Conservation (phyloP, 768 basidiomycete species). For the Panaeolus cyanescens region DNA sequence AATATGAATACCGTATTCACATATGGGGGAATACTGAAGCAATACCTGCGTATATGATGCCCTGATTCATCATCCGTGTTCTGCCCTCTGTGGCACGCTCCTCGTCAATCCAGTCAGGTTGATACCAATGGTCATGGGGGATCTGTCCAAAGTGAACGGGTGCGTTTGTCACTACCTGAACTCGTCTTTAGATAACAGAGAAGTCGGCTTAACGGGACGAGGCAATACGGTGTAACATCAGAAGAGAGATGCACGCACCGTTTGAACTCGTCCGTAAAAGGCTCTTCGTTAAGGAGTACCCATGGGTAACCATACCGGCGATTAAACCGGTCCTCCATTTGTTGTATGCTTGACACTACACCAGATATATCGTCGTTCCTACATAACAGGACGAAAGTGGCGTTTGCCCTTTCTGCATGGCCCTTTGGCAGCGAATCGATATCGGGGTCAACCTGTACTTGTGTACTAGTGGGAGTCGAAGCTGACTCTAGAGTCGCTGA, state of each 20-base stretch:
- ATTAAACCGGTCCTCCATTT: conserved; percentile 87
- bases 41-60: conserved; percentile 62
- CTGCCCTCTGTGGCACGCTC: conserved; percentile 59
- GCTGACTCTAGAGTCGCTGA: not conserved
- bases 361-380: conserved; percentile 55
- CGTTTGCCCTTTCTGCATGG: conserved; percentile 53
- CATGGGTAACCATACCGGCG: conserved; percentile 73
- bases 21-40: not conserved
- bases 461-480: not conserved
- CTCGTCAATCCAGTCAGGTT: conserved; percentile 83
- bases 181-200: conserved; percentile 35
- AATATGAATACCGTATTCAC: not conserved
- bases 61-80: conserved; percentile 60
- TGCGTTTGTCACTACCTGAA: conserved; percentile 56
- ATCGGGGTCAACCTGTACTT: not conserved
- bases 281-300: conserved; percentile 84
- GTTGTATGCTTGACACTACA: conserved; percentile 58
- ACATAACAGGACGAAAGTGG: conserved; percentile 78
- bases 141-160: conserved; percentile 73
- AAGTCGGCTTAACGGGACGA: not conserved
- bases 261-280: conserved; percentile 75
- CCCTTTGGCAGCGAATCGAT: not conserved
- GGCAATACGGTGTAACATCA: not conserved
- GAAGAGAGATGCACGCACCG: conserved; percentile 32
- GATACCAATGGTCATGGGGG: conserved; percentile 73